Conservation (phyloP, 345 rosid species). For the Microthlaspi erraticum region DNA sequence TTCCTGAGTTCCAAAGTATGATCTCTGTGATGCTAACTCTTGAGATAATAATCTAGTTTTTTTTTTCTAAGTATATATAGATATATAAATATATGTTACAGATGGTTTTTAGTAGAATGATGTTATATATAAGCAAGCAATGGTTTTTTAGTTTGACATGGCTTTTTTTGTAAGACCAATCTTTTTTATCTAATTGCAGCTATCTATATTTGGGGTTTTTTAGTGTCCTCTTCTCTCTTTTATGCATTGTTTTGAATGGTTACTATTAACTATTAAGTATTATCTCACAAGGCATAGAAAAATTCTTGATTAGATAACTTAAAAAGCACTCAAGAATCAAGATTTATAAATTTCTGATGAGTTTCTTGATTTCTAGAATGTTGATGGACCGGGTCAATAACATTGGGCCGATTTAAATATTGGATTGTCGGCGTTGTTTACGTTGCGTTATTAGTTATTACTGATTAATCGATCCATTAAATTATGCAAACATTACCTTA, state of each 20-base stretch:
- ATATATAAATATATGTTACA: constrained; percentile 36
- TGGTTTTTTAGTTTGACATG: constrained; percentile 32
- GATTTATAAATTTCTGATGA: neutral
- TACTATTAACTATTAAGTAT: too few species aligned
- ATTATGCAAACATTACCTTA: constrained; percentile 17
- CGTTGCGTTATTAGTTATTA: neutral
- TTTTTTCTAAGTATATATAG: constrained; percentile 20
- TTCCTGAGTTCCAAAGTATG: constrained; percentile 20
- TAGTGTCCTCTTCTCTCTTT: neutral
- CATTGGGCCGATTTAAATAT: constrained; percentile 20
- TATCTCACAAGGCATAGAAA: too few species aligned
- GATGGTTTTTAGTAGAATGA: constrained; percentile 40
- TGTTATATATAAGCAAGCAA: constrained; percentile 40
- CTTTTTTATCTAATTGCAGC: constrained; percentile 39
- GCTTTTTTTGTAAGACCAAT: constrained; percentile 39
- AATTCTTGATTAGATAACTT: too few species aligned
- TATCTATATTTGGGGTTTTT: constrained; percentile 24
- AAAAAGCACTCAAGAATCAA: neutral
- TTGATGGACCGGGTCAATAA: constrained; percentile 30
- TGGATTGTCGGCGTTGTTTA: neutral
- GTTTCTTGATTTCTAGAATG: constrained; percentile 26
- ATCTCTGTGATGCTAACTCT: constrained; percentile 42
- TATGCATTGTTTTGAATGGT: neutral
- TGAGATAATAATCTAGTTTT: constrained; percentile 29
- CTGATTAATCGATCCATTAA: neutral